phyloP scores from a whole-genome alignment of 768 basidiomycete species.

The Termitomyces sp. region DNA sequence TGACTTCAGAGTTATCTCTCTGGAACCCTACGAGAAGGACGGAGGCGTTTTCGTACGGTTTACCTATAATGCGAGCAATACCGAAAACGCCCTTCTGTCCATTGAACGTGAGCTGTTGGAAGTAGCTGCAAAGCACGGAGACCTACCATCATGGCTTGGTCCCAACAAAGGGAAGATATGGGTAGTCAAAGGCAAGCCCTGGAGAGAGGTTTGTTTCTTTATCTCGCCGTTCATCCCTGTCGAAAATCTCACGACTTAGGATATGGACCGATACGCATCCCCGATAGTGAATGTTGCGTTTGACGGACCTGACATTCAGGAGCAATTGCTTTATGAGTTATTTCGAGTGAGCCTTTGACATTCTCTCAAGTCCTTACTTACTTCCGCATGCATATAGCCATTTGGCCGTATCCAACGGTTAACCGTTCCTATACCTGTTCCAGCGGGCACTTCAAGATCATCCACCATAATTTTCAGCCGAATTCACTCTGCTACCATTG shows the following conservation, averaged over 20 bases:
- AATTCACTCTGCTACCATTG: slow-evolving; percentile 67
- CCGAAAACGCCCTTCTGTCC: slow-evolving; percentile 32
- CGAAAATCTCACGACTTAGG: slow-evolving; percentile 37
- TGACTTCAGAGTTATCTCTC: slow-evolving; percentile 53
- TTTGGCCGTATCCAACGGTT: slow-evolving; percentile 79
- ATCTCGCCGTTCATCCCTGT: background rate
- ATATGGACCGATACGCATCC: slow-evolving; percentile 80
- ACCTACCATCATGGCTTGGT: slow-evolving; percentile 61
- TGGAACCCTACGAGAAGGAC: slow-evolving; percentile 70
- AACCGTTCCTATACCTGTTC: slow-evolving; percentile 48
- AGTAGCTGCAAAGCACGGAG: slow-evolving; percentile 41
- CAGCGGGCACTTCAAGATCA: slow-evolving; percentile 62
- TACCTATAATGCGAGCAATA: slow-evolving; percentile 39
- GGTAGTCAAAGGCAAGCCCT: slow-evolving; percentile 75
- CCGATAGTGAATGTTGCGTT: slow-evolving; percentile 71
- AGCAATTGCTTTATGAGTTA: slow-evolving; percentile 72
- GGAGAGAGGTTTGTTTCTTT: slow-evolving; percentile 60
- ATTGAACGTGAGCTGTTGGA: slow-evolving; percentile 46
- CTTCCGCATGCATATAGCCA: slow-evolving; percentile 37
- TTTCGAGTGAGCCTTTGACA: slow-evolving; percentile 52
- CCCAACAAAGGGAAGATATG: slow-evolving; percentile 48
- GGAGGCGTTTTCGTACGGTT: slow-evolving; percentile 85
- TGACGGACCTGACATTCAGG: slow-evolving; percentile 82
- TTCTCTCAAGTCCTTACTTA: background rate
- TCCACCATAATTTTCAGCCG: slow-evolving; percentile 58